Evolutionary conservation across 1,284 basidiomycete genomes (phyloP).

Genomic region (Microbotryum intermedium): DNA sequence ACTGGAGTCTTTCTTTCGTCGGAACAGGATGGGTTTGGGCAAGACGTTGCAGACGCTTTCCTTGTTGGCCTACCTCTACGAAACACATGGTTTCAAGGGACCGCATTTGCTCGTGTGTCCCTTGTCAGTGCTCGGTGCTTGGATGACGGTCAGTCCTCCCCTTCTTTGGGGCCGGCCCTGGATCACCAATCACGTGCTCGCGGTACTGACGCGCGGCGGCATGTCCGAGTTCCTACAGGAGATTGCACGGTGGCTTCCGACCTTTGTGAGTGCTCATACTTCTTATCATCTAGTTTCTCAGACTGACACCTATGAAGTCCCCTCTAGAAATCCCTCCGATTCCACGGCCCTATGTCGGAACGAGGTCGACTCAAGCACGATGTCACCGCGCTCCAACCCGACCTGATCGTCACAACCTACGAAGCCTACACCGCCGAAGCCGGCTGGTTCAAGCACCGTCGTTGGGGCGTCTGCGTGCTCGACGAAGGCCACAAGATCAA

Average conservation of each 20-base stretch:
- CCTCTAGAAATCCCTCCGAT: conserved; percentile 42
- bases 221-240: background rate
- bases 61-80: conserved; percentile 51
- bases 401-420: conserved; percentile 54
- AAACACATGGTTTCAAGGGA: conserved; percentile 42
- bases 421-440: conserved; percentile 49
- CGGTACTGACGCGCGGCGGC: background rate
- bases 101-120: conserved; percentile 56
- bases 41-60: conserved; percentile 59
- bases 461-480: conserved; percentile 42
- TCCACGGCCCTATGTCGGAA: conserved; percentile 48
- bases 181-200: background rate
- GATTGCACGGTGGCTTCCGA: conserved; percentile 49
- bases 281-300: background rate
- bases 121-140: conserved; percentile 49
- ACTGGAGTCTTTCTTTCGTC: conserved; percentile 12
- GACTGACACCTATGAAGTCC: background rate
- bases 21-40: conserved; percentile 49
- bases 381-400: conserved; percentile 32
- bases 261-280: conserved; percentile 35
- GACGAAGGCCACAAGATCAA: conserved; percentile 49
- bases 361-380: conserved; percentile 45
- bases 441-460: conserved; percentile 49
- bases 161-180: background rate
- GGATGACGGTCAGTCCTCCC: conserved; percentile 1